Percentiles rank a stretch among this genome's conserved stretches.
These are phyloP conservation scores for Xylariaceae sp. DNA, from an alignment of 2,329 filamentous ascomycete genomes.

Conservation along the genomic window DNA sequence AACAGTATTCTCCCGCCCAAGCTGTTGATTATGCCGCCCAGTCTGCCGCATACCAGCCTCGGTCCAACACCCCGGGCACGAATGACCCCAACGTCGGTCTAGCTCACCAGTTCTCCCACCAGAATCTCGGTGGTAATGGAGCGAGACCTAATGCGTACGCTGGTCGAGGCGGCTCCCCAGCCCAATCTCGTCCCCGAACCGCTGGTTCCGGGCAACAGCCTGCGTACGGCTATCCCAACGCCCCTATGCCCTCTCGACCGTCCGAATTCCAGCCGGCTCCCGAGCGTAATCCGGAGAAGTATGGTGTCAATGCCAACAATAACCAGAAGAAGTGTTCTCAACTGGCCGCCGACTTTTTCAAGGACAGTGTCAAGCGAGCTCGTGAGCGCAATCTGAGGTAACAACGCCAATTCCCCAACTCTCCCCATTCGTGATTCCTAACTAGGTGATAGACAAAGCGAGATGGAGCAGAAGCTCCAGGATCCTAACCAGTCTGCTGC, in stretches of 20 bases:
- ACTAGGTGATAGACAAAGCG: conserved; percentile 63
- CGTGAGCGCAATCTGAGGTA: conserved; percentile 93
- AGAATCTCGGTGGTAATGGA: conserved; percentile 70
- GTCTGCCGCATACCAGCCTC: conserved; percentile 41
- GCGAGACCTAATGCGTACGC: conserved; percentile 66
- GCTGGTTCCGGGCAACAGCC: conserved; percentile 64
- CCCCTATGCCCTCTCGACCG: conserved; percentile 58
- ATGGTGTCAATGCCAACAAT: conserved; percentile 58
- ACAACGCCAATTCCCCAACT: neutral
- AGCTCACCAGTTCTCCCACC: conserved; percentile 93
- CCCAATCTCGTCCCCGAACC: conserved; percentile 70
- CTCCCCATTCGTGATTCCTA: conserved; percentile 14
- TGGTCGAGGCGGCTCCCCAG: conserved; percentile 61
- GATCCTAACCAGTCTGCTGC: conserved; percentile 69
- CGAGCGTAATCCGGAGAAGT: conserved; percentile 81
- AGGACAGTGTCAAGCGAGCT: conserved; percentile 94
- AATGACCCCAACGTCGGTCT: conserved; percentile 87
- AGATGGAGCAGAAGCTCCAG: conserved; percentile 79
- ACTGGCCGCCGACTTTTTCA: conserved; percentile 87
- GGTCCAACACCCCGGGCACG: conserved; percentile 54
- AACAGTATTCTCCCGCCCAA: conserved; percentile 33
- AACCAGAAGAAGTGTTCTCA: conserved; percentile 67
- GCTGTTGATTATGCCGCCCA: conserved; percentile 30
- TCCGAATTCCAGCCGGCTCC: conserved; percentile 74
- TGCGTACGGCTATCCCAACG: conserved; percentile 59